Base-by-base conservation (phyloP, 2,329 filamentous ascomycete species). In the Trichoderma aggressivum region DNA sequence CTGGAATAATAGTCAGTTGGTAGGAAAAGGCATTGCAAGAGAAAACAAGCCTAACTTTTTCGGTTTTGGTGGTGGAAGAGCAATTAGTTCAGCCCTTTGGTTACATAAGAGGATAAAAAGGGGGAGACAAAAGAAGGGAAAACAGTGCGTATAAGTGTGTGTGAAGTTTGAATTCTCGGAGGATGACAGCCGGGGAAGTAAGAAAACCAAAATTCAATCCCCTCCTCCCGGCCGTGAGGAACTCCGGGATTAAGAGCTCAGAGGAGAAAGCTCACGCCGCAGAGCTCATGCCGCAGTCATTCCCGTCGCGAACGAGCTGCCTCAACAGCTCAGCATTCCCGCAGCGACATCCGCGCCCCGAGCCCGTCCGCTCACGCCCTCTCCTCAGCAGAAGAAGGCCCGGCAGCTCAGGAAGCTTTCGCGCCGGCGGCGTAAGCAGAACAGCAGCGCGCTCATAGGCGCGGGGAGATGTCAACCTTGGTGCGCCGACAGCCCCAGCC, bases 391-490 rank as follows among this genome's bases (percentile, higher is more conserved):
- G 81, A 28, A 86, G 73, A 7, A 89, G 75, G 73, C 82, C 84
- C 3, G 86, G 86, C 72, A 84, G 82, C 47, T 24, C 65, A 55
- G 39, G 24, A 71, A 64, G 39, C 64, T 75, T 75, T 75, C 30
- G 83, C 75, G 1, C 85, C 84, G 30, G 14, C 62, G 50, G 59
- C 55, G 34, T 50, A 50, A 39, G 87, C 65, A 39, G 87, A 36
- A 87, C 84, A 65, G 83, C 82, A 58, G 56, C 84, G 83, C 16
- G 87, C 87, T 55, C 89, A 83, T 70, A 90, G 80, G 4, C 39
- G 85, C 84, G 0, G 90, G 90, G 18, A 92, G 82, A 73, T 87
- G 89, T 18, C n/a, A 92, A 81, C 71, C 86, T 88, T 32, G 91
- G 79, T 0, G 87, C 86, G 16, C 88, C 88, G 77, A 90, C 89